Evolutionary conservation across 768 basidiomycete genomes (phyloP).

Genomic region (Asterophora lycoperdoides): DNA sequence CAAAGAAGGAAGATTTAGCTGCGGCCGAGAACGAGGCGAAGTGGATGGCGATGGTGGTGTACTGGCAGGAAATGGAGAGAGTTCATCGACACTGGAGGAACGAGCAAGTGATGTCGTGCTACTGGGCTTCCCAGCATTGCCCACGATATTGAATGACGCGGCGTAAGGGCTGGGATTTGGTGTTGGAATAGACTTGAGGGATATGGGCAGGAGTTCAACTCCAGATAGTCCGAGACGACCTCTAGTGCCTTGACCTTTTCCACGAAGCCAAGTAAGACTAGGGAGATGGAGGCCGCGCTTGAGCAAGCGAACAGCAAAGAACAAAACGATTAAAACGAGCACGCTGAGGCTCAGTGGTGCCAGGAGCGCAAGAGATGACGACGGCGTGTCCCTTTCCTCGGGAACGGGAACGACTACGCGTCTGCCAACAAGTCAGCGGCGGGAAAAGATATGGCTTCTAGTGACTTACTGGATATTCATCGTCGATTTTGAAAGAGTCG

Average conservation of each 20-base stretch:
- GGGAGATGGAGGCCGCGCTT: conserved; percentile 14
- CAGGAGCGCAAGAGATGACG: conserved; percentile 13
- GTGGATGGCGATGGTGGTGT: conserved; percentile 5
- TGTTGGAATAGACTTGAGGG: conserved; percentile 14
- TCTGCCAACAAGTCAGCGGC: conserved; percentile 5
- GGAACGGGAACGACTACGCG: conserved; percentile 12
- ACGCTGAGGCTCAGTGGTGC: conserved; percentile 16
- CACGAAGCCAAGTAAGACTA: conserved; percentile 18
- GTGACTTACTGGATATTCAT: conserved; percentile 13
- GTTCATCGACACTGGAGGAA: conserved; percentile 19
- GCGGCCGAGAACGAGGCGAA: conserved; percentile 13
- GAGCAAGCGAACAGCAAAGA: conserved; percentile 14
- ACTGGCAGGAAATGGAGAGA: conserved; percentile 8
- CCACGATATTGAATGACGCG: conserved; percentile 14
- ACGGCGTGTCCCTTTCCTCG: conserved; percentile 5
- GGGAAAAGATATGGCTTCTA: background rate
- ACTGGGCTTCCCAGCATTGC: conserved; percentile 16
- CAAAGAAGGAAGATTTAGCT: conserved; percentile 12
- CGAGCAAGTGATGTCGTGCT: conserved; percentile 14
- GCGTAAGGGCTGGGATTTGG: conserved; percentile 13
- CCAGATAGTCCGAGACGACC: conserved; percentile 14
- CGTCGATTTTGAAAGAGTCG: conserved; percentile 7
- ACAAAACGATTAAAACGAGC: conserved; percentile 11
- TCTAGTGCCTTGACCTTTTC: conserved; percentile 17
- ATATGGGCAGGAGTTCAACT: conserved; percentile 20